Percentiles rank a stretch among this genome's conserved stretches.
Evolutionary conservation across 2,329 filamentous ascomycete genomes (phyloP).

Genomic region (Colletotrichum sp.): DNA sequence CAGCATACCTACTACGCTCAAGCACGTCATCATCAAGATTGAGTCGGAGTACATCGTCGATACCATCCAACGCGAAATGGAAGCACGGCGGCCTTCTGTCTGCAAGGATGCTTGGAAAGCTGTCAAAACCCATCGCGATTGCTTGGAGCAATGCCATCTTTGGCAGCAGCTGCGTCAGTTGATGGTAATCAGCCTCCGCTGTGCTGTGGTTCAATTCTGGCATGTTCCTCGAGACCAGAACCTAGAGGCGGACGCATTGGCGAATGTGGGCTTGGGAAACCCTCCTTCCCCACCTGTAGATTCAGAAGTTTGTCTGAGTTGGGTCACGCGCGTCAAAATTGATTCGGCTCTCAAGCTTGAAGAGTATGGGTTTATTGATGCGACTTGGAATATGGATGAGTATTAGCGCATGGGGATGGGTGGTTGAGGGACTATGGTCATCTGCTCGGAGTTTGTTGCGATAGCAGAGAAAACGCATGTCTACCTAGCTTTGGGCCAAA

Average conservation of each 20-base stretch:
- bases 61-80: neutral
- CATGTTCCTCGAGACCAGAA: neutral
- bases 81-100: neutral
- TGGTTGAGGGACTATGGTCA: neutral
- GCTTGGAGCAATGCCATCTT: neutral
- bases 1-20: neutral
- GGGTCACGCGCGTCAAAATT: neutral
- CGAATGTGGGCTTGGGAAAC: neutral
- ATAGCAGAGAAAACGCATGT: neutral
- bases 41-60: neutral
- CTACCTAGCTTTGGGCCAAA: neutral
- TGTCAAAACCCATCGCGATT: neutral
- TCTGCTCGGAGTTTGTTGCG: neutral
- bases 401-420: too few relatives aligned
- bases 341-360: neutral
- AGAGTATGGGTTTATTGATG: too few relatives aligned
- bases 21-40: neutral
- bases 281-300: neutral
- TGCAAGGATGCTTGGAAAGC: neutral
- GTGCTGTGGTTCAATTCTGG: neutral
- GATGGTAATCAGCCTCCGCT: too few relatives aligned
- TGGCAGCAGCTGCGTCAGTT: neutral
- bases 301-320: fast-evolving
- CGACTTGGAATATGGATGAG: too few relatives aligned
- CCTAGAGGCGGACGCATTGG: neutral